Conservation (phyloP, 1,139 yeast species). For the Sugiyamaella neomexicana region DNA sequence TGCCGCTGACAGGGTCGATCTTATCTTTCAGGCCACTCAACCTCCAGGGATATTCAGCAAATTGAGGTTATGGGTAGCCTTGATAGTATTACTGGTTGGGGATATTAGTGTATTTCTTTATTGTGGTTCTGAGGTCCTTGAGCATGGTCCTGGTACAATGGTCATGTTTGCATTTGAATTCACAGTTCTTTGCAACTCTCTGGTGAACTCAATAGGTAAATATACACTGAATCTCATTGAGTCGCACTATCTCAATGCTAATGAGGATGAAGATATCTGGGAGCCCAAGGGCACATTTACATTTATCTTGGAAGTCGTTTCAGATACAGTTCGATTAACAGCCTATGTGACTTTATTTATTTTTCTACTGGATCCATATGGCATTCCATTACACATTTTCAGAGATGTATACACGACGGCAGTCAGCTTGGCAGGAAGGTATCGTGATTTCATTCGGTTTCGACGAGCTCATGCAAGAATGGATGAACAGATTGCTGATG, state of each 20-base stretch:
- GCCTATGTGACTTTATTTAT: constrained; percentile 56
- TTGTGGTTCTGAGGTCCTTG: constrained; percentile 59
- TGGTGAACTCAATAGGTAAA: constrained; percentile 51
- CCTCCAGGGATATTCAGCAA: constrained; percentile 39
- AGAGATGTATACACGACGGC: constrained; percentile 65
- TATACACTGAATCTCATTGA: constrained; percentile 60
- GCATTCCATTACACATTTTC: constrained; percentile 64
- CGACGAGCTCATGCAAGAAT: constrained; percentile 64
- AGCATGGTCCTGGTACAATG: constrained; percentile 46
- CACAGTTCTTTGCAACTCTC: constrained; percentile 61
- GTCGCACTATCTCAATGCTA: constrained; percentile 46
- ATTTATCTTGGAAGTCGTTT: constrained; percentile 57
- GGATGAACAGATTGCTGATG: constrained; percentile 56
- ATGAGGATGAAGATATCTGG: constrained; percentile 67
- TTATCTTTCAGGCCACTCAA: constrained; percentile 39
- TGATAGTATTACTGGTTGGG: constrained; percentile 46
- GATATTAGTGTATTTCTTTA: constrained; percentile 57
- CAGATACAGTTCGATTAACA: constrained; percentile 43
- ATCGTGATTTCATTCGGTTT: constrained; percentile 54
- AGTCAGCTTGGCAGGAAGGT: constrained; percentile 50
- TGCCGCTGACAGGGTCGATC: constrained; percentile 44
- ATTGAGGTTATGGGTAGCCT: constrained; percentile 43
- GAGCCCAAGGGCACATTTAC: constrained; percentile 65
- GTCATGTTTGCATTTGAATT: constrained; percentile 74
- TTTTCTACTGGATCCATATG: constrained; percentile 48